Evolutionary conservation across 176 grass and related monocot species (phyloP).

Genomic region (Rhipidocladum racemiflorum): DNA sequence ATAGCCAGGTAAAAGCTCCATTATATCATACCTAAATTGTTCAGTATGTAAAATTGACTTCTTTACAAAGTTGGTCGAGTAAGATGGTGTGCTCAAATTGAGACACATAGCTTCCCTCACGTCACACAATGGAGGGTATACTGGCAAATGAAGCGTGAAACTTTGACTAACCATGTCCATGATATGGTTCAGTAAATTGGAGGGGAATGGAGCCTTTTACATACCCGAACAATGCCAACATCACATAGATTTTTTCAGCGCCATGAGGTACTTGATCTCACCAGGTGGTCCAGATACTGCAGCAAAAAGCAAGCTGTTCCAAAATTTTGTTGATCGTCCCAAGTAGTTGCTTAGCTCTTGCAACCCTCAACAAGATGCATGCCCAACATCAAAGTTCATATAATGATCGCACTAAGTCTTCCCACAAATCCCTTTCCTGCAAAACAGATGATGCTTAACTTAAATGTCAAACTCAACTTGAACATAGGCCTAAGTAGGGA

Average conservation of each 20-base stretch:
- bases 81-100: conserved; percentile 97
- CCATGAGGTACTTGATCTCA: conserved; percentile 96
- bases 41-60: no score
- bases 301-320: conserved; percentile 90
- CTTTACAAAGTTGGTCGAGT: conserved; percentile 92
- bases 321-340: conserved; percentile 96
- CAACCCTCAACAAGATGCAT: conserved; percentile 80
- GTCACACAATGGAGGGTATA: conserved; percentile 83
- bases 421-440: conserved; percentile 84
- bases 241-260: conserved; percentile 93
- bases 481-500: background rate
- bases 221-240: conserved; percentile 72
- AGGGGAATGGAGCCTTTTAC: background rate
- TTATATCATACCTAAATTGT: no score
- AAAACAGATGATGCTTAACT: conserved; percentile 4
- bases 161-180: background rate
- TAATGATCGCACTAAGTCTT: conserved; percentile 97
- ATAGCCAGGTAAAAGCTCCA: no score
- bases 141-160: conserved; percentile 37
- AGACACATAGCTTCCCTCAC: conserved; percentile 88
- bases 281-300: conserved; percentile 80
- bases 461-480: background rate
- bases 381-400: conserved; percentile 95
- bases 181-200: background rate
- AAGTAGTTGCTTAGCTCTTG: conserved; percentile 84